phyloP scores from a whole-genome alignment of 106 monocot species.

The Dactylorhiza incarnata region DNA sequence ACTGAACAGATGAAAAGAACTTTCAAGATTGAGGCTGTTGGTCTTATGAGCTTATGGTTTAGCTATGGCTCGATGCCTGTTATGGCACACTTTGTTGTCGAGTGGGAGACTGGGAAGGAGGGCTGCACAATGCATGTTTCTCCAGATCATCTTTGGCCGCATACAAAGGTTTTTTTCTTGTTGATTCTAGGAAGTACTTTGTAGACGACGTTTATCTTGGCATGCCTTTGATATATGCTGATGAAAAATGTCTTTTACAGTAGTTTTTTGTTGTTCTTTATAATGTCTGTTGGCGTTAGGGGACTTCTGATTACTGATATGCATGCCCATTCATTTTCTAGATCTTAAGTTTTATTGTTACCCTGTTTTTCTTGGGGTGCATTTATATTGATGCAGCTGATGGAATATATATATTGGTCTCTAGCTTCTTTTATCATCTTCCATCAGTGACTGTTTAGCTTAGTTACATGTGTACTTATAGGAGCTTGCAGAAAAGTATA shows the following conservation, averaged over 20 bases:
- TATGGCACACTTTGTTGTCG: constrained; percentile 90
- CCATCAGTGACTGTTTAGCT: neutral
- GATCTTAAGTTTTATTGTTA: neutral
- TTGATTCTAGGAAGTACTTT: neutral
- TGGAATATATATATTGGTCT: too few relatives aligned
- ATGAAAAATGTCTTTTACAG: too few relatives aligned
- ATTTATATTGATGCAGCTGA: neutral
- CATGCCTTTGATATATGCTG: neutral
- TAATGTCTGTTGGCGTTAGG: neutral
- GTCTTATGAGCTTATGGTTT: constrained; percentile 95
- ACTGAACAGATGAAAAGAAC: constrained; percentile 75
- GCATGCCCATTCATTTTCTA: neutral
- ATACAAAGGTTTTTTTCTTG: constrained; percentile 68
- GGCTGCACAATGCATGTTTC: constrained; percentile 98
- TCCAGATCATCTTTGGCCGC: constrained; percentile 99
- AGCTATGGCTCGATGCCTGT: constrained; percentile 89
- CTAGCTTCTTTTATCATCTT: too few relatives aligned
- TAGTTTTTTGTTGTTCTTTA: neutral
- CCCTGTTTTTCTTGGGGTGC: neutral
- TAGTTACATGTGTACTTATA: neutral
- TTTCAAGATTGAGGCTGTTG: constrained; percentile 98
- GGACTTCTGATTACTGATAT: neutral
- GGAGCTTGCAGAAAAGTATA: neutral
- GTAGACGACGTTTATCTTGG: neutral
- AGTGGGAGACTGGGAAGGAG: constrained; percentile 90